A percentile compares a stretch with the other conserved stretches of the same genome.
Evolutionary conservation across 1,139 yeast genomes (phyloP).

Genomic region (Meyerozyma smithsonii): DNA sequence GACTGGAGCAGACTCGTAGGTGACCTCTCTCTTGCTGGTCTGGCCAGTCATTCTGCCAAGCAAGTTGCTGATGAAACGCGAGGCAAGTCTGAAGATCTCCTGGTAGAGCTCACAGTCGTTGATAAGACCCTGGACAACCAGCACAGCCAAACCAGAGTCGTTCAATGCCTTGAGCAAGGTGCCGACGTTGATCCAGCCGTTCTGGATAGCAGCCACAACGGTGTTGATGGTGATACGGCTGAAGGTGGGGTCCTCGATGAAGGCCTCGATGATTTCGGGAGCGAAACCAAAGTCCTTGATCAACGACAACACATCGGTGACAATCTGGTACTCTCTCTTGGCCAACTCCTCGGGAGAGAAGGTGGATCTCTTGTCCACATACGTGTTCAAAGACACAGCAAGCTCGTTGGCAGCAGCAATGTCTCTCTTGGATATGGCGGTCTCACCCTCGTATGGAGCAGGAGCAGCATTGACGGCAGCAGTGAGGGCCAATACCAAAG

Average conservation of each 20-base stretch:
- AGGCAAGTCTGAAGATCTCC: conserved; percentile 35
- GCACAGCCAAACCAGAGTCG: conserved; percentile 41
- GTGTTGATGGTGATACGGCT: conserved; percentile 26
- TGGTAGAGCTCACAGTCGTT: conserved; percentile 39
- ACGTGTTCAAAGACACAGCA: conserved; percentile 26
- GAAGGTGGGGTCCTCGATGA: conserved; percentile 31
- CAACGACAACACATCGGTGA: conserved; percentile 39
- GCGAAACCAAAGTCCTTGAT: conserved; percentile 38
- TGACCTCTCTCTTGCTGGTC: conserved; percentile 19
- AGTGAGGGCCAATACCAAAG: conserved; percentile 30
- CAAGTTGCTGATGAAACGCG: conserved; percentile 27
- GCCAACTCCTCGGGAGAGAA: conserved; percentile 22
- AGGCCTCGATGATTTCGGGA: conserved; percentile 29
- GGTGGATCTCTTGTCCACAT: conserved; percentile 26
- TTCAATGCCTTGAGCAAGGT: conserved; percentile 40
- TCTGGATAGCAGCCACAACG: conserved; percentile 27
- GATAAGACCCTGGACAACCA: conserved; percentile 34
- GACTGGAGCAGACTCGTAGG: conserved; percentile 7
- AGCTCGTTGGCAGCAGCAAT: conserved; percentile 23
- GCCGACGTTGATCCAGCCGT: conserved; percentile 29
- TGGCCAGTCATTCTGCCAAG: conserved; percentile 21
- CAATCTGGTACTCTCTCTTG: conserved; percentile 39
- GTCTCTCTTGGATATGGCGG: conserved; percentile 29
- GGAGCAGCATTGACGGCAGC: conserved; percentile 35
- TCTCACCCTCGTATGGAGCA: conserved; percentile 13